Evolutionary conservation across 345 rosid species (phyloP), one percentile per base, ranked within the genome.

Genomic region (Heritiera fomes): DNA sequence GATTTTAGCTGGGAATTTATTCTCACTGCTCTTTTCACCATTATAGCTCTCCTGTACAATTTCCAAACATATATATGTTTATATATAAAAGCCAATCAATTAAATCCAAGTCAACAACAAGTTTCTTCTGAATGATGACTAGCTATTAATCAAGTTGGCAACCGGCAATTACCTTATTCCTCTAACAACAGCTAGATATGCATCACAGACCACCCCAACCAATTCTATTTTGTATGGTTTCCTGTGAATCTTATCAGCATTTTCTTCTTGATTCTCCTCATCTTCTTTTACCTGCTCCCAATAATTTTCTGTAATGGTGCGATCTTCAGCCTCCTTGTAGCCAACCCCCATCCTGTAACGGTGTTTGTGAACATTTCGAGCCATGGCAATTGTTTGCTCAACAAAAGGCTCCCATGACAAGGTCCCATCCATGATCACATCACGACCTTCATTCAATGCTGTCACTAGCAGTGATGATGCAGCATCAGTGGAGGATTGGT

Each of bases 361-460:
- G 6, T 79, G 61, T 67, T 84, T 87, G 61, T 96, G 99, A n/a
- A 94, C 94, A 18, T 91, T 88, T 43, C 97, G 83, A 6, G 90
- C 98, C 99, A 94, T 96, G 17, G 84, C 84, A 30, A 96, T 89
- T 2, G 89, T 94, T 80, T 96, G 98, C 80, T 89, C 91, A 2
- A 96, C 98, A 41, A 94, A 94, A 13, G 98, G 99, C 76, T 83
- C 88, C 98, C 99, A 96, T 4, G 98, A 92, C 23, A 96, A 84
- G 0, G 99, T 96, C 0, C 98, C 97, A 34, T 96, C 98, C 99
- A 96, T 89, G 23, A 92, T 90, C 81, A 96, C 95, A 74, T 96
- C 99, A 11, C 99, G 85, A n/a, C 99, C 99, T 62, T 96, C 98
- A 18, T 94, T 96, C 61, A 96, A 83, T 6, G 98, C 99, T 12